These are phyloP conservation scores for Fragaria iinumae DNA, from an alignment of 306 rosid genomes.

Conservation along the genomic window DNA sequence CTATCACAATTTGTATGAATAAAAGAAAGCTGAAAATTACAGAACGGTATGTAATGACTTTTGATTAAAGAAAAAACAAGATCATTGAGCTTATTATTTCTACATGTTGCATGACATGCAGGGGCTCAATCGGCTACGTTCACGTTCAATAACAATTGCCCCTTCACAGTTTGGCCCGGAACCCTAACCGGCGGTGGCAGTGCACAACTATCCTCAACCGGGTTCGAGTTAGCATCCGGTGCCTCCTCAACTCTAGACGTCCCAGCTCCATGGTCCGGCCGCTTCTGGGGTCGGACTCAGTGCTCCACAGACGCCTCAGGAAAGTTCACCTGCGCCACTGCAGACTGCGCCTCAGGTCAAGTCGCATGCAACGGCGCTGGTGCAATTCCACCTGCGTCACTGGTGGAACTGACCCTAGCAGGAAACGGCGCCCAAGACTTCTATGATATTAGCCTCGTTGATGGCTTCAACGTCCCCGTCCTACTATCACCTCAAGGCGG, in stretches of 20 bases:
- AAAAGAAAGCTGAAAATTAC: too few relatives aligned
- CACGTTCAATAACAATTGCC: slow-evolving; percentile 10
- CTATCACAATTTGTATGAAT: too few relatives aligned
- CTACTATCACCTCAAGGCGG: slow-evolving; percentile 17
- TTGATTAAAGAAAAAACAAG: too few relatives aligned
- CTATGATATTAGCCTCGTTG: slow-evolving; percentile 32
- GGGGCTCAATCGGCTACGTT: slow-evolving; percentile 9
- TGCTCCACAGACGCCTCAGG: slow-evolving; percentile 16
- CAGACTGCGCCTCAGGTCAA: slow-evolving; percentile 27
- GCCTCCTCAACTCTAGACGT: neutral
- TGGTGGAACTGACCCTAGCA: slow-evolving; percentile 19
- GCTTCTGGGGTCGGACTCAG: slow-evolving; percentile 28
- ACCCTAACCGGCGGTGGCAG: slow-evolving; percentile 12
- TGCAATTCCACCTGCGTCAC: slow-evolving; percentile 19
- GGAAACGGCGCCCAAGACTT: slow-evolving; percentile 15
- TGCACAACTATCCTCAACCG: slow-evolving; percentile 18
- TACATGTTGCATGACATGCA: slow-evolving; percentile 1
- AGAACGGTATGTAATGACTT: too few relatives aligned
- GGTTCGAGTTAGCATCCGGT: slow-evolving; percentile 27
- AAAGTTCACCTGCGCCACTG: slow-evolving; percentile 29
- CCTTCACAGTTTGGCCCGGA: slow-evolving; percentile 16
- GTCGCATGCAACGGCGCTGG: slow-evolving; percentile 28
- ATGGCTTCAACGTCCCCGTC: slow-evolving; percentile 23
- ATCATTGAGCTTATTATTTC: neutral
- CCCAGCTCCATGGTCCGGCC: slow-evolving; percentile 27